phyloP scores from a whole-genome alignment of 2,329 filamentous ascomycete genomes.

The Diplodia seriata region DNA sequence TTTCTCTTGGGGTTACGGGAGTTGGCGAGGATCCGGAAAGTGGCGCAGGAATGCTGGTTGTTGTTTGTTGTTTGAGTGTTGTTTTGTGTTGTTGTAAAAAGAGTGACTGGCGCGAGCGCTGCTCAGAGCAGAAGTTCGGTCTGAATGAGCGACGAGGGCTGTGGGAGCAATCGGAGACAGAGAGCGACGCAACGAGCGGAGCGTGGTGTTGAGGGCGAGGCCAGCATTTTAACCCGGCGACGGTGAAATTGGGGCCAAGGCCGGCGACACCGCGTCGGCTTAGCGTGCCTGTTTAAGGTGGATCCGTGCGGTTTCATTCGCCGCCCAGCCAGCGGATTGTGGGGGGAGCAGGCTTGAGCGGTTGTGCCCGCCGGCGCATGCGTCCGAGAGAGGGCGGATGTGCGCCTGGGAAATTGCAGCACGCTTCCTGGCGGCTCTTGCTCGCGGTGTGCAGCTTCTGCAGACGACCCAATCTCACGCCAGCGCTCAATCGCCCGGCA shows the following conservation, averaged over 20 bases:
- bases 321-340: constrained; percentile 9
- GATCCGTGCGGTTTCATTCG: constrained; percentile 27
- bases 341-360: constrained; percentile 23
- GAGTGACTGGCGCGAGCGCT: constrained; percentile 29
- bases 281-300: constrained; percentile 25
- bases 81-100: constrained; percentile 12
- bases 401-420: constrained; percentile 26
- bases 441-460: neutral
- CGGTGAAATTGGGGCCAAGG: constrained; percentile 27
- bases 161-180: neutral
- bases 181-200: constrained; percentile 27
- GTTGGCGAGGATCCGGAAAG: neutral
- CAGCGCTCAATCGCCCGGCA: neutral
- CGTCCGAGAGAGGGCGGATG: constrained; percentile 27
- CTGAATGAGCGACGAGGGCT: constrained; percentile 21
- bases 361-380: constrained; percentile 28
- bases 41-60: neutral
- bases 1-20: constrained; percentile 7
- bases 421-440: constrained; percentile 27
- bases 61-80: no score
- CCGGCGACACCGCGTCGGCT: constrained; percentile 11
- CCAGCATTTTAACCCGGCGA: constrained; percentile 24
- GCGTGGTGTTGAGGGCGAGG: constrained; percentile 25
- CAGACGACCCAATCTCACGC: neutral
- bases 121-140: constrained; percentile 30